phyloP scores from a whole-genome alignment of 2,329 filamentous ascomycete species.

The Elsinoe arachidis region DNA sequence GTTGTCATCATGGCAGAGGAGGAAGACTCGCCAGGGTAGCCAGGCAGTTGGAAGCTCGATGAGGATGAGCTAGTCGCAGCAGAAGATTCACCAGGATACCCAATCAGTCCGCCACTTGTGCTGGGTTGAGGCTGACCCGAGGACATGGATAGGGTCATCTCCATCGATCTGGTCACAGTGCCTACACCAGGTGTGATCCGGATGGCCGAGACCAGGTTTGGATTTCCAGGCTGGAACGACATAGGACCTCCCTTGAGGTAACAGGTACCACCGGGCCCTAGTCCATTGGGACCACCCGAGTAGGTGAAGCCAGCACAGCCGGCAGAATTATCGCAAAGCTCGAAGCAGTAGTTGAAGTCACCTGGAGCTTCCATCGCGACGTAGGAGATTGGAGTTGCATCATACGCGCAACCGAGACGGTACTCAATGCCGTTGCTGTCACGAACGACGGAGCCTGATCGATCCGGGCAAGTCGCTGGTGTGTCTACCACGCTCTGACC shows the following conservation, averaged over 20 bases:
- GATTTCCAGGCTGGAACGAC: background rate
- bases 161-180: background rate
- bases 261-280: background rate
- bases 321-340: constrained; percentile 5
- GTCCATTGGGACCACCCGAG: background rate
- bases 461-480: background rate
- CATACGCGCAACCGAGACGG: background rate
- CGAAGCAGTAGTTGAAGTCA: constrained; percentile 10
- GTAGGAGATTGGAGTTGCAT: background rate
- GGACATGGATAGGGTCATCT: constrained; percentile 8
- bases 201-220: background rate
- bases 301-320: constrained; percentile 11
- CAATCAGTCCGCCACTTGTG: background rate
- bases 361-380: background rate
- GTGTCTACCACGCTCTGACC: background rate
- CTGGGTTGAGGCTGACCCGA: background rate
- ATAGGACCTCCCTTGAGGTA: constrained; percentile 5
- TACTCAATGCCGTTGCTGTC: constrained; percentile 10
- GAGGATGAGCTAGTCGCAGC: background rate
- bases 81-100: background rate
- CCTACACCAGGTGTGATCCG: background rate
- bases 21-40: background rate
- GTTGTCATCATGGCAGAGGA: background rate
- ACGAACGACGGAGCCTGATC: background rate
- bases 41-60: background rate